These are phyloP conservation scores for Bolboschoenoplectus hybrid DNA, from an alignment of 202 grass and related monocot species.

Conservation along the genomic window DNA sequence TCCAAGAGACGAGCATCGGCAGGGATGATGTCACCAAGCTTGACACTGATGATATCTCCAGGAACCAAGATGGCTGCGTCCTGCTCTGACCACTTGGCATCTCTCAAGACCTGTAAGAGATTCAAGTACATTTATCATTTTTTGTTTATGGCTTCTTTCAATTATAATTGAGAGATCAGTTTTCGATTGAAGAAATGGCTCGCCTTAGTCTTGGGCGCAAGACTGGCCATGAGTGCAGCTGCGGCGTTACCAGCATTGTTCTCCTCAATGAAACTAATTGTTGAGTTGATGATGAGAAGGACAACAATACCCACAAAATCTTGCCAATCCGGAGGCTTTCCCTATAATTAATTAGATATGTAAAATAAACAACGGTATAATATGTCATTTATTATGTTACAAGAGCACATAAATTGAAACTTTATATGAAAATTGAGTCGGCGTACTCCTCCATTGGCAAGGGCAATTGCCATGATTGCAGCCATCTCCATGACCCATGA, in stretches of 20 bases:
- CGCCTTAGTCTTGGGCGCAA: conserved; percentile 83
- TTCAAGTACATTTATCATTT: neutral
- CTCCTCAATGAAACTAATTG: conserved; percentile 93
- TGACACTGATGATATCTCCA: conserved; percentile 93
- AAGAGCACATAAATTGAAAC: conserved; percentile 19
- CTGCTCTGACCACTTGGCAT: conserved; percentile 75
- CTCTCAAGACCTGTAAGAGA: conserved; percentile 54
- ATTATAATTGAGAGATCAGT: neutral
- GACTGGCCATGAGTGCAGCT: conserved; percentile 87
- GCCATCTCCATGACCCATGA: conserved; percentile 86
- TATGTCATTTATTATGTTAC: neutral
- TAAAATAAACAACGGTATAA: neutral
- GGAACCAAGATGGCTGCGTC: conserved; percentile 80
- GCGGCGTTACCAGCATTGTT: conserved; percentile 90
- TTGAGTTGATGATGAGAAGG: conserved; percentile 91
- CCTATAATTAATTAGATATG: conserved; percentile 37
- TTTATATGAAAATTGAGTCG: neutral
- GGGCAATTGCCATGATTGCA: conserved; percentile 87
- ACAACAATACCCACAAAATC: conserved; percentile 88
- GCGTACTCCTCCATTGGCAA: conserved; percentile 70
- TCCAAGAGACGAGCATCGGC: conserved; percentile 80
- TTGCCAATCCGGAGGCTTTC: conserved; percentile 77
- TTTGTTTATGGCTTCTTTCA: neutral
- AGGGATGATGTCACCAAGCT: conserved; percentile 94
- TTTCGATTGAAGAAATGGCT: neutral